Evolutionary conservation across 306 rosid genomes (phyloP).

Genomic region (Lagenaria siceraria): DNA sequence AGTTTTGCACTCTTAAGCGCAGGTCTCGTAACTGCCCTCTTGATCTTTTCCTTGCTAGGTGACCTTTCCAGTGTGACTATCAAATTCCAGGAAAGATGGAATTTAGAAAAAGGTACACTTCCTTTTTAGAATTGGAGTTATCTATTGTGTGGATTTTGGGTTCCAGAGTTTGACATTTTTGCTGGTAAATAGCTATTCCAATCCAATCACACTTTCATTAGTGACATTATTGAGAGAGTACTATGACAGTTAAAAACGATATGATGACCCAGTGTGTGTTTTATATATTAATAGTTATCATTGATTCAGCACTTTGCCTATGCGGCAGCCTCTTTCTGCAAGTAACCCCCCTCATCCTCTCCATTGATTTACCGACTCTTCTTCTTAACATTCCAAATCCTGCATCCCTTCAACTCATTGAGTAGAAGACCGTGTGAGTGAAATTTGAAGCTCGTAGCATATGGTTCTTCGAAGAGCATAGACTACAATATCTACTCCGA

Average conservation of each 20-base stretch:
- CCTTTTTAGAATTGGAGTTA: neutral
- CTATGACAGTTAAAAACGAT: neutral
- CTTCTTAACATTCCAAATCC: neutral
- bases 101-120: neutral
- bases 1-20: slow-evolving; percentile 50
- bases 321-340: neutral
- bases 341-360: neutral
- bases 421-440: slow-evolving; percentile 6
- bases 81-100: neutral
- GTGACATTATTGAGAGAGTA: neutral
- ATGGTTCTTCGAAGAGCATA: neutral
- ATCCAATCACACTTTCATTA: neutral
- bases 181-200: neutral
- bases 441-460: slow-evolving; percentile 6
- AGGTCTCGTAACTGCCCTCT: slow-evolving; percentile 48
- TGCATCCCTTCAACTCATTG: neutral
- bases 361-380: neutral
- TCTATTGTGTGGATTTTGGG: neutral
- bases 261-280: neutral
- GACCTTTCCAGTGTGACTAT: slow-evolving; percentile 82
- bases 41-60: slow-evolving; percentile 48
- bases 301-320: neutral
- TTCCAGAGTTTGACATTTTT: neutral
- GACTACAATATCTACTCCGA: neutral
- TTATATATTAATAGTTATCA: neutral